These are phyloP conservation scores for Sporodiniella umbellata DNA, from an alignment of 371 early-diverging fungal genomes.

Conservation along the genomic window DNA sequence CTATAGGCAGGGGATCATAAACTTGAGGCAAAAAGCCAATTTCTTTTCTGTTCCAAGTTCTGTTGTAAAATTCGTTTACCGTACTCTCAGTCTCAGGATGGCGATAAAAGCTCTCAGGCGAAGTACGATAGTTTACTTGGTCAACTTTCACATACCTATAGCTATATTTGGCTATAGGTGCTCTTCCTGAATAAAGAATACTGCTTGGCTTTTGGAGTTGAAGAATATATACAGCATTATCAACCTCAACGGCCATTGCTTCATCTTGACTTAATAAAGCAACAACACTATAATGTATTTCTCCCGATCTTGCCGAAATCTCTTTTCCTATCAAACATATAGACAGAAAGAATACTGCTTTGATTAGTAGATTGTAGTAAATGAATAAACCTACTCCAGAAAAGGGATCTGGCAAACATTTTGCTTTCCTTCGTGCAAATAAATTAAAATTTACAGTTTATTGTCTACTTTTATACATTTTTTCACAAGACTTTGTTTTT, in stretches of 20 bases:
- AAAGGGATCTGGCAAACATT: too few species aligned
- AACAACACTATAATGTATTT: conserved; percentile 16
- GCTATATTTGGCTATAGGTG: conserved; percentile 16
- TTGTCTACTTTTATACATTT: too few species aligned
- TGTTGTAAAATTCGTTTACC: conserved; percentile 22
- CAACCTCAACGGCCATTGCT: conserved; percentile 18
- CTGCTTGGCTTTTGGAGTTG: not conserved
- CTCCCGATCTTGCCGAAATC: not conserved
- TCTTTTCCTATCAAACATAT: too few species aligned
- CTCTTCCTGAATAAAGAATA: conserved; percentile 14
- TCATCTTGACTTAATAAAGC: conserved; percentile 6
- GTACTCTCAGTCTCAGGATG: conserved; percentile 2
- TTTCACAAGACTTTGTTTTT: too few species aligned
- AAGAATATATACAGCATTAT: conserved; percentile 14
- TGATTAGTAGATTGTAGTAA: too few species aligned
- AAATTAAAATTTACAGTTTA: too few species aligned
- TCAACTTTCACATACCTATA: conserved; percentile 17
- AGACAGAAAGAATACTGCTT: too few species aligned
- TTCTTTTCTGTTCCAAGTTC: conserved; percentile 19
- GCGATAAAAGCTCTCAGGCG: conserved; percentile 14
- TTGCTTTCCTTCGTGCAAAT: too few species aligned
- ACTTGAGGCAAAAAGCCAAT: conserved; percentile 7
- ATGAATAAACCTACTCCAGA: too few species aligned
- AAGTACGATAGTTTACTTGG: not conserved
- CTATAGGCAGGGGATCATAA: conserved; percentile 9